phyloP scores from a whole-genome alignment of 2,329 filamentous ascomycete species.

The Pezicula rhizophila region DNA sequence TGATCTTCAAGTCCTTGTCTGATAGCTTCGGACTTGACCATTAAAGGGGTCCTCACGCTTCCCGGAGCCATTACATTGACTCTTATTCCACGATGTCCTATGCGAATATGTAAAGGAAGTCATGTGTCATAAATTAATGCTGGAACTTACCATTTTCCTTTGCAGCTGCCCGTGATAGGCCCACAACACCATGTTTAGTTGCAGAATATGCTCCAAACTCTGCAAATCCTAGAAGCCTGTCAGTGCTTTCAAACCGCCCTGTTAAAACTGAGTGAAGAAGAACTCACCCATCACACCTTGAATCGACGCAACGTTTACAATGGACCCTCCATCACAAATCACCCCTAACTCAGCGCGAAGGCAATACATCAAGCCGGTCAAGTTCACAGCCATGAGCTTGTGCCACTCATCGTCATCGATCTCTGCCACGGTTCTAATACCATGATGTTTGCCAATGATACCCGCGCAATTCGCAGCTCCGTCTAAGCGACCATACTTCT shows the following conservation, averaged over 20 bases:
- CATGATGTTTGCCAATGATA: conserved; percentile 28
- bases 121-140: background rate
- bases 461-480: conserved; percentile 48
- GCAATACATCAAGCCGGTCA: conserved; percentile 32
- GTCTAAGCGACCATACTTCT: conserved; percentile 31
- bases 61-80: conserved; percentile 28
- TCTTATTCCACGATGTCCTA: conserved; percentile 11
- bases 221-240: conserved; percentile 20
- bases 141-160: conserved; percentile 30
- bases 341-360: conserved; percentile 32
- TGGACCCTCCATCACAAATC: conserved; percentile 31
- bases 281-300: conserved; percentile 39
- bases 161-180: conserved; percentile 32
- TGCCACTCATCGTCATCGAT: conserved; percentile 33
- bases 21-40: conserved; percentile 30
- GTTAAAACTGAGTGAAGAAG: background rate
- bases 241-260: conserved; percentile 4
- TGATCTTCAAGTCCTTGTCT: conserved; percentile 29
- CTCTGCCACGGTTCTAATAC: conserved; percentile 22
- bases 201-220: conserved; percentile 30
- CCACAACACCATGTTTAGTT: conserved; percentile 34
- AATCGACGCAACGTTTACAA: conserved; percentile 39
- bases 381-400: conserved; percentile 31
- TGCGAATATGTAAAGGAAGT: background rate
- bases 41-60: conserved; percentile 43